phyloP scores from a whole-genome alignment of 2,329 filamentous ascomycete genomes.

The Talaromyces sp. region DNA sequence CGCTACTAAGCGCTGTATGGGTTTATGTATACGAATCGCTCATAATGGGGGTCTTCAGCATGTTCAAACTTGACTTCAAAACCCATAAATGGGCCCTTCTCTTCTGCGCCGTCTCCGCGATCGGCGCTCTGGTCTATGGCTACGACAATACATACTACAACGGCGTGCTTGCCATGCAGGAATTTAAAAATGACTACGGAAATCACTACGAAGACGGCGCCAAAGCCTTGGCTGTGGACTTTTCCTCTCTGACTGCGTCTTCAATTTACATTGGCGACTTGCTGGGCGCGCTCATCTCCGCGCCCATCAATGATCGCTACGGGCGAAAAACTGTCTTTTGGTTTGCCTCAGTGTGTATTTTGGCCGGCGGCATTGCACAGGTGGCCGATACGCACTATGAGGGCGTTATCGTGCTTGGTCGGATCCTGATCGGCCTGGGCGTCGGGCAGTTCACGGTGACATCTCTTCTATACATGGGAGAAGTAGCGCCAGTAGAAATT shows the following conservation, averaged over 20 bases:
- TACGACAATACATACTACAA: slow-evolving; percentile 4
- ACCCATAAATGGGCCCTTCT: background rate
- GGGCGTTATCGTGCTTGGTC: slow-evolving; percentile 1
- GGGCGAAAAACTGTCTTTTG: slow-evolving; percentile 1
- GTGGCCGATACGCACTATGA: background rate
- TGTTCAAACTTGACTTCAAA: background rate
- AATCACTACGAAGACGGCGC: background rate
- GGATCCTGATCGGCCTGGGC: background rate
- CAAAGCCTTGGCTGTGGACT: background rate
- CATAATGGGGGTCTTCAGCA: background rate
- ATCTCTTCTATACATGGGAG: slow-evolving; percentile 1
- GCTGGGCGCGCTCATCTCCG: background rate
- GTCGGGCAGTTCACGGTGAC: slow-evolving; percentile 1
- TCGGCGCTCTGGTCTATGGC: background rate
- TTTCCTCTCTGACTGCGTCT: background rate
- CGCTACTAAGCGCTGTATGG: background rate
- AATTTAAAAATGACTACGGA: background rate
- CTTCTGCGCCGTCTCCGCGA: slow-evolving; percentile 1
- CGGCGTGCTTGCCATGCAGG: slow-evolving; percentile 1
- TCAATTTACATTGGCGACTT: background rate
- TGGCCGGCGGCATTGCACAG: background rate
- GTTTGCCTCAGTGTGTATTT: background rate
- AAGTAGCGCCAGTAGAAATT: background rate
- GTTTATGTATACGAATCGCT: background rate
- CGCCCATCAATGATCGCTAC: background rate